Percentiles rank a stretch among this genome's conserved stretches.
Evolutionary conservation across 257 asterid genomes (phyloP).

Genomic region (Coffea canephora): DNA sequence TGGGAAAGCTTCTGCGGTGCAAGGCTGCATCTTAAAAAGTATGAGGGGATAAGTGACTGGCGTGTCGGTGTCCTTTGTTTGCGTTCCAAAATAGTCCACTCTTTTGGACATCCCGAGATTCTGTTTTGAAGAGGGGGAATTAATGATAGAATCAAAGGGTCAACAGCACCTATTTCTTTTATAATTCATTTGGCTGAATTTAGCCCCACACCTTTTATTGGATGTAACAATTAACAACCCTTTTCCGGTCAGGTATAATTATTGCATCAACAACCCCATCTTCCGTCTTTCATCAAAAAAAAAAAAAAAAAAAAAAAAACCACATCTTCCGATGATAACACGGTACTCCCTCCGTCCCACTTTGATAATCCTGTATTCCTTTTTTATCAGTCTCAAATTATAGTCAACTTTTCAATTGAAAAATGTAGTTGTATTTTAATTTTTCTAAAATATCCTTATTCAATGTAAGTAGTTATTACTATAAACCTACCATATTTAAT

Average conservation of each 20-base stretch:
- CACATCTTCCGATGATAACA: too few species aligned
- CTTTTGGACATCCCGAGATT: slow-evolving; percentile 36
- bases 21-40: slow-evolving; percentile 10
- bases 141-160: slow-evolving; percentile 11
- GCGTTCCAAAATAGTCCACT: slow-evolving; percentile 23
- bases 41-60: slow-evolving; percentile 7
- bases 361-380: too few species aligned
- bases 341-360: too few species aligned
- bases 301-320: too few species aligned
- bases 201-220: not conserved
- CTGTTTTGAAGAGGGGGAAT: not conserved
- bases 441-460: too few species aligned
- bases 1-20: not conserved
- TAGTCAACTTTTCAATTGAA: too few species aligned
- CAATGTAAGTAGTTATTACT: too few species aligned
- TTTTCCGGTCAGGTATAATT: not conserved
- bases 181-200: slow-evolving; percentile 10
- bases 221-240: too few species aligned
- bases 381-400: too few species aligned
- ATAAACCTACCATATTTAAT: too few species aligned
- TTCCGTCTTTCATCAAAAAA: not conserved
- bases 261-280: not conserved
- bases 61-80: slow-evolving; percentile 31
- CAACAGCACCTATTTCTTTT: slow-evolving; percentile 6
- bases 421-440: too few species aligned